A percentile compares a stretch with the other conserved stretches of the same genome.
Evolutionary conservation across 345 rosid genomes (phyloP).

Genomic region (Eucalyptus albens): DNA sequence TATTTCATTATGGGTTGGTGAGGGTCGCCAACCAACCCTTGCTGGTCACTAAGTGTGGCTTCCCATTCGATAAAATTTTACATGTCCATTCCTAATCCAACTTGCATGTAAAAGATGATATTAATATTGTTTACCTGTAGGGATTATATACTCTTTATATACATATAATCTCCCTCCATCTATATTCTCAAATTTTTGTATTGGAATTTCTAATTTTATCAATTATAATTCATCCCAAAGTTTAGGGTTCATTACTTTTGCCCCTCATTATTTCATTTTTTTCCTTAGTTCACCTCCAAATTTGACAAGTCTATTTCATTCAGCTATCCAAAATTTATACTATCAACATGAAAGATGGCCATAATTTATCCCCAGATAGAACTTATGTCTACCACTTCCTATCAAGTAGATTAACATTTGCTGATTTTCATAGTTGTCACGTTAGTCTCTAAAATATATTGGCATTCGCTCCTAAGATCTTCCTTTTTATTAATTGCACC

Average conservation of each 20-base stretch:
- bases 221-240: background rate
- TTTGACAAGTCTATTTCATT: background rate
- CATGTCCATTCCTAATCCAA: background rate
- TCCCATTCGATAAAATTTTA: background rate
- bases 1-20: background rate
- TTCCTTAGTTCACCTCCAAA: background rate
- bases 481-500: background rate
- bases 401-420: background rate
- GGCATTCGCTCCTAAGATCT: background rate
- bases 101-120: background rate
- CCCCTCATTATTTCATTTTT: background rate
- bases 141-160: background rate
- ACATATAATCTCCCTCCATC: background rate
- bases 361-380: background rate
- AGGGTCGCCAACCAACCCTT: background rate
- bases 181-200: background rate
- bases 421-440: background rate
- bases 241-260: background rate
- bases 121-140: rapidly evolving
- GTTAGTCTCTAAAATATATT: background rate
- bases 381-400: background rate
- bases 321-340: background rate
- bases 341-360: background rate
- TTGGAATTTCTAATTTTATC: background rate
- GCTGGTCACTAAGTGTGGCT: background rate